Evolutionary conservation across 2,329 filamentous ascomycete species (phyloP), one percentile per base, ranked within the genome.

Genomic region (Sclerotinia nivalis): DNA sequence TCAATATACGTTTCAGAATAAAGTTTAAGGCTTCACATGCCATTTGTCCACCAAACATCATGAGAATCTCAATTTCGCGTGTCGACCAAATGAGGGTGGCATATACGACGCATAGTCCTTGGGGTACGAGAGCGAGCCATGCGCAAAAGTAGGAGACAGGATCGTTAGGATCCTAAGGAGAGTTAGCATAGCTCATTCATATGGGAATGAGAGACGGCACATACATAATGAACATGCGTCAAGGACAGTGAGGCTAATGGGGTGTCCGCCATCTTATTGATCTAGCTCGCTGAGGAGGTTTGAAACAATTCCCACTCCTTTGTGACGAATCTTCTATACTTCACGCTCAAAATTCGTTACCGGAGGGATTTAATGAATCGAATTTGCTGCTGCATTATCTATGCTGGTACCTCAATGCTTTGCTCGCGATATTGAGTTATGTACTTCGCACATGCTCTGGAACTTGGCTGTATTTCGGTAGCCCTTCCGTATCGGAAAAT

Each of bases 141-240:
- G 96, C 96, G 80, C 92, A 97, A 61, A 93, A 79, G 81, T 93
- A 93, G 64, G 96, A 98, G 76, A 97, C 71, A 69, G 86, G 87
- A 81, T 98, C 95, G 72, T 88, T 82, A 7, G 96, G 93, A 82
- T 98, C 92, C 93, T 97, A 37, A 49, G 20, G 6, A 20, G 6
- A 77, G 70, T 66, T 45, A 50, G 28, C 47, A 70, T 47, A 72
- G 72, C 58, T 20, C 37, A 4, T 20, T 20, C 2, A 31, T 2
- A 25, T n/a, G 8, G 34, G 56, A 64, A 54, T 65, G 52, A 52
- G 69, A 54, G 45, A n/a, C 50, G 47, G 61, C 43, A 81, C 88
- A 78, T 83, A 96, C 94, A 85, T 98, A 98, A 84, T 96, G 93
- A 75, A 98, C 94, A 83, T 98, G 95, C 15, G 96, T 98, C 75